phyloP scores from a whole-genome alignment of 129 eudicot genomes.

The Escallonia herrerae region DNA sequence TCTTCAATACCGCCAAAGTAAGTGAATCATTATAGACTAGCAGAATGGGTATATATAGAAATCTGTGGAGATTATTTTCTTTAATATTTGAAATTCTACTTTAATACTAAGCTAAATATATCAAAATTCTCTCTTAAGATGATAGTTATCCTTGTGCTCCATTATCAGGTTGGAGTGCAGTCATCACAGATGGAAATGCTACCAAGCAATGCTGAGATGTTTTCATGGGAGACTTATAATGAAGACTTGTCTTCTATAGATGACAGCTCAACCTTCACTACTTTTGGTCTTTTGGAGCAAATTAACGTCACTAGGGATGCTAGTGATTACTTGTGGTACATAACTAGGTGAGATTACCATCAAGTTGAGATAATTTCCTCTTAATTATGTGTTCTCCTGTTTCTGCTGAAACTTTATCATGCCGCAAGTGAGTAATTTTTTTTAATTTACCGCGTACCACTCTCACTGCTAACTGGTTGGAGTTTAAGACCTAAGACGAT shows the following conservation, averaged over 20 bases:
- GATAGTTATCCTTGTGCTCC: neutral
- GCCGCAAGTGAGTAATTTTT: no score
- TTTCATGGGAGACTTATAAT: constrained; percentile 74
- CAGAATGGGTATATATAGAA: neutral
- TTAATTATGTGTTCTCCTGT: neutral
- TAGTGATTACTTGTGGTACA: constrained; percentile 93
- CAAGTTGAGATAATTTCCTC: neutral
- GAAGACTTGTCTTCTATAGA: constrained; percentile 69
- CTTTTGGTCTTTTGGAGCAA: constrained; percentile 80
- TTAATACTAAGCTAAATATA: no score
- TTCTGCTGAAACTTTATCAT: no score
- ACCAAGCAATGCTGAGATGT: constrained; percentile 42
- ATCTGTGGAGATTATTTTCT: neutral
- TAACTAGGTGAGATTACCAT: constrained; percentile 46
- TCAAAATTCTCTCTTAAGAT: neutral
- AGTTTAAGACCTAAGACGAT: no score
- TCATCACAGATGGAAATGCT: constrained; percentile 75
- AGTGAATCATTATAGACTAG: constrained; percentile 16
- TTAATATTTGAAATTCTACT: no score
- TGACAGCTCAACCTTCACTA: constrained; percentile 45
- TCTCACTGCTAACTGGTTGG: no score
- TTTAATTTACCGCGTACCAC: no score
- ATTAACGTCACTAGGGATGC: constrained; percentile 86
- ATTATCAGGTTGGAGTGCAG: constrained; percentile 77
- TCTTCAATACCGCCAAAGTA: constrained; percentile 94